These are phyloP conservation scores for Zangia roseola DNA, from an alignment of 768 basidiomycete genomes.

Conservation along the genomic window DNA sequence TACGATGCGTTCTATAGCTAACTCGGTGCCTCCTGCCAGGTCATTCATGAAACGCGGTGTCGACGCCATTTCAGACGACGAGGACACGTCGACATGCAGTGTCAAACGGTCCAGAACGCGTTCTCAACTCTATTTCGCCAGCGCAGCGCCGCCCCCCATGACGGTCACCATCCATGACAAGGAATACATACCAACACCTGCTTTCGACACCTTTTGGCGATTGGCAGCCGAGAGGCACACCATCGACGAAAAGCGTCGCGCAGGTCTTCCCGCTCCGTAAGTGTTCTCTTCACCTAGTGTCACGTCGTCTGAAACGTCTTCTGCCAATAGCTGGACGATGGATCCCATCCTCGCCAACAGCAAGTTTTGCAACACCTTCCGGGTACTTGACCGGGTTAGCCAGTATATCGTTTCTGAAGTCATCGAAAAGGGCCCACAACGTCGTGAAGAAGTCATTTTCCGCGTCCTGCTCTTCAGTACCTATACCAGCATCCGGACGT, in stretches of 20 bases:
- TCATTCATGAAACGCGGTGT: constrained; percentile 24
- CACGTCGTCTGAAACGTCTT: constrained; percentile 15
- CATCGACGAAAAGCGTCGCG: constrained; percentile 54
- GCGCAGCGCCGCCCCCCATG: constrained; percentile 21
- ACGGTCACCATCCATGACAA: constrained; percentile 36
- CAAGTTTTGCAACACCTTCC: constrained; percentile 73
- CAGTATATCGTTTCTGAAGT: constrained; percentile 71
- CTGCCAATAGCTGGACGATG: constrained; percentile 58
- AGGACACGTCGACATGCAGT: constrained; percentile 6
- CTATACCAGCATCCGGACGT: constrained; percentile 73
- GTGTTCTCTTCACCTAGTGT: constrained; percentile 18
- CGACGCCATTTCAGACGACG: constrained; percentile 3
- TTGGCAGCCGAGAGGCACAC: constrained; percentile 57
- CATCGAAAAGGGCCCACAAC: constrained; percentile 64
- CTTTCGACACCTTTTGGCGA: constrained; percentile 62
- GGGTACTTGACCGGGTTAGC: constrained; percentile 66
- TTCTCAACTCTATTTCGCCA: constrained; percentile 17
- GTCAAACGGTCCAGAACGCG: constrained; percentile 24
- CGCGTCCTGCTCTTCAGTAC: constrained; percentile 69
- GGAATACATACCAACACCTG: constrained; percentile 44
- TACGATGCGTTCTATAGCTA: background rate
- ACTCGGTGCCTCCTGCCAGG: background rate
- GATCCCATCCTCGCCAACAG: constrained; percentile 55
- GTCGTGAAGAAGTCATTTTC: constrained; percentile 62
- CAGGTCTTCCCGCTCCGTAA: constrained; percentile 51